Conservation (phyloP, 352 stramenopile genomes). For the Globisporangium radiosum region DNA sequence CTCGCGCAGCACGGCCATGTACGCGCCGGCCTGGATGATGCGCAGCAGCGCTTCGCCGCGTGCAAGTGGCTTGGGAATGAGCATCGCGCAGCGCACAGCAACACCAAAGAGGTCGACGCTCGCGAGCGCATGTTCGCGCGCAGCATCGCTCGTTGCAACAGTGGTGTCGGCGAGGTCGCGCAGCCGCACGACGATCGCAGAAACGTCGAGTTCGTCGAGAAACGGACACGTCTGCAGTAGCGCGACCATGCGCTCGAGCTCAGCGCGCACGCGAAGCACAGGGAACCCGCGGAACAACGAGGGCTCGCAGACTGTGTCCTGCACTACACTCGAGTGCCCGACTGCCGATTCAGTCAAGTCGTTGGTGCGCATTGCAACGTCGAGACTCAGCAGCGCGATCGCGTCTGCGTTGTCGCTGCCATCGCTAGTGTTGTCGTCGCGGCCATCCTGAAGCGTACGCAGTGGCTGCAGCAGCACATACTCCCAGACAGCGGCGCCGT, state of each 20-base stretch:
- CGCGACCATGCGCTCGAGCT: constrained; percentile 26
- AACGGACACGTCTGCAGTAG: constrained; percentile 54
- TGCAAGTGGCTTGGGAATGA: constrained; percentile 31
- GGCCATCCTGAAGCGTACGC: neutral
- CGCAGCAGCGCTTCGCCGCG: constrained; percentile 29
- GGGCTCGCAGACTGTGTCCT: too few relatives aligned
- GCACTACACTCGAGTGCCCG: too few relatives aligned
- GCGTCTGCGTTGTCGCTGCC: constrained; percentile 2
- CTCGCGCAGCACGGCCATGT: constrained; percentile 32
- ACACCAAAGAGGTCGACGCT: constrained; percentile 30
- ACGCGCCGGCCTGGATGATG: constrained; percentile 41
- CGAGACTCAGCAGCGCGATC: constrained; percentile 3
- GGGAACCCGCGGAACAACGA: constrained; percentile 17
- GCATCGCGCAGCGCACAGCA: constrained; percentile 40
- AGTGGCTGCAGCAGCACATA: constrained; percentile 26
- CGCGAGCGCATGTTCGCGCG: constrained; percentile 1
- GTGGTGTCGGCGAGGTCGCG: constrained; percentile 27
- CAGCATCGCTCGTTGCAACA: constrained; percentile 11
- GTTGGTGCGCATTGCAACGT: constrained; percentile 2
- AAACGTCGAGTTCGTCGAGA: constrained; percentile 48
- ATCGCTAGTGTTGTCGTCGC: too few relatives aligned
- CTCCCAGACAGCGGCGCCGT: constrained; percentile 30
- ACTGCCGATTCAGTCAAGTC: neutral
- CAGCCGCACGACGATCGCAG: constrained; percentile 40
- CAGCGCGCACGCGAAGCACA: constrained; percentile 12